Conservation (phyloP, 306 rosid genomes). For the Inga laurina region DNA sequence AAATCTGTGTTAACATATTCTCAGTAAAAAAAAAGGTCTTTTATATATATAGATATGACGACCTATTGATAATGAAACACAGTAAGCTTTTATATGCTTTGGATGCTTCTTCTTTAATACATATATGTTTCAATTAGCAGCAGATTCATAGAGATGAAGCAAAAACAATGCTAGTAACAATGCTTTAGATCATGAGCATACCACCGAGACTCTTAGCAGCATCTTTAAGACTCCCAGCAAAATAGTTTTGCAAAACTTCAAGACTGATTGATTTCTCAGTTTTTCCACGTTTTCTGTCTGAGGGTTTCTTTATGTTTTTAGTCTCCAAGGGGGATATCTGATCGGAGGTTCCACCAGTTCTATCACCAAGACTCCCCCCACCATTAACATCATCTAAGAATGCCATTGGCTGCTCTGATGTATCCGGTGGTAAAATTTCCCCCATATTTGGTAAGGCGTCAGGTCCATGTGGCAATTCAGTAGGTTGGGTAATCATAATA, state of each 20-base stretch:
- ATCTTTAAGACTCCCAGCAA: constrained; percentile 90
- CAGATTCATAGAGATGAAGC: constrained; percentile 13
- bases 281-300: constrained; percentile 83
- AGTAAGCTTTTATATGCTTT: neutral
- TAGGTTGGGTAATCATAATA: constrained; percentile 38
- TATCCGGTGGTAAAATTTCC: constrained; percentile 45
- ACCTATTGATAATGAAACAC: neutral
- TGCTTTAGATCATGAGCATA: constrained; percentile 36
- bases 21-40: neutral
- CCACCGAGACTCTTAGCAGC: constrained; percentile 98
- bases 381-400: constrained; percentile 34
- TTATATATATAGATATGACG: neutral
- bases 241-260: constrained; percentile 78
- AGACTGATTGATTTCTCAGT: constrained; percentile 87
- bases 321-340: constrained; percentile 43
- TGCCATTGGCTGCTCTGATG: constrained; percentile 33
- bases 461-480: constrained; percentile 43
- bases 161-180: constrained; percentile 8
- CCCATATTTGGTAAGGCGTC: constrained; percentile 41
- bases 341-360: constrained; percentile 38
- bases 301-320: constrained; percentile 54
- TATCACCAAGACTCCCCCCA: constrained; percentile 36
- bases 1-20: neutral
- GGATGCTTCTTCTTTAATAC: neutral
- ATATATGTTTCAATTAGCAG: constrained; percentile 2